Base-by-base conservation (phyloP, 2,329 filamentous ascomycete genomes). In the Volutella citrinella region DNA sequence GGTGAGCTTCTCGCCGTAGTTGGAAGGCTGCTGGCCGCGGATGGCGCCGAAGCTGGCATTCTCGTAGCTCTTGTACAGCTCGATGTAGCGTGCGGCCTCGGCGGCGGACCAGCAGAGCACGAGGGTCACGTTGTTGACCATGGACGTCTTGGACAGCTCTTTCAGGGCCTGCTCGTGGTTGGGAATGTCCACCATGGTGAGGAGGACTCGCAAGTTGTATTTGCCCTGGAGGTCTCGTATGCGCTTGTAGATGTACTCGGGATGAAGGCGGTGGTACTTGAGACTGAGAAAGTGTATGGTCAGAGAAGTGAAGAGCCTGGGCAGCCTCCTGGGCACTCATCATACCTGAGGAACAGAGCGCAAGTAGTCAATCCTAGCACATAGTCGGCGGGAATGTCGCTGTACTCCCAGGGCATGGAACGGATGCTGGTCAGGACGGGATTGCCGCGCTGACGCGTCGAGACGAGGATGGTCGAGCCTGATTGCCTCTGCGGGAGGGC, bases 211-310 rank as follows among this genome's bases (percentile, higher is more conserved):
- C 14, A 98, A 74, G 47, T 82, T 84, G 66, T 94, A 97, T 64
- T 86, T 87, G 31, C 86, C 87, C 32, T 86, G 86, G 5, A 98
- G 70, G 30, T 82, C 80, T 32, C 85, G 83, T 49, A 98, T 94
- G 37, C 93, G 84, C 16, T 84, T 89, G 68, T 97, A 97, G 53
- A 98, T 88, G 68, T 98, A 98, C 64, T 98, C 93, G 1, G 93
- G 93, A 57, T 98, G 93, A 32, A 98, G 74, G 18, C 91, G 87
- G 63, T 98, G 93, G 63, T 98, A 98, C 63, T 97, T 98, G 34
- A 98, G 76, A 29, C 87, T 74, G 22, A 12, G n/a, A n/a, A 28
- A n/a, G n/a, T n/a, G n/a, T n/a, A n/a, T n/a, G n/a, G n/a, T n/a
- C n/a, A n/a, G n/a, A n/a, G n/a, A n/a, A n/a, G n/a, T n/a, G n/a